Base-by-base conservation (phyloP, 805 yeast species). In the Yueomyces sp. region DNA sequence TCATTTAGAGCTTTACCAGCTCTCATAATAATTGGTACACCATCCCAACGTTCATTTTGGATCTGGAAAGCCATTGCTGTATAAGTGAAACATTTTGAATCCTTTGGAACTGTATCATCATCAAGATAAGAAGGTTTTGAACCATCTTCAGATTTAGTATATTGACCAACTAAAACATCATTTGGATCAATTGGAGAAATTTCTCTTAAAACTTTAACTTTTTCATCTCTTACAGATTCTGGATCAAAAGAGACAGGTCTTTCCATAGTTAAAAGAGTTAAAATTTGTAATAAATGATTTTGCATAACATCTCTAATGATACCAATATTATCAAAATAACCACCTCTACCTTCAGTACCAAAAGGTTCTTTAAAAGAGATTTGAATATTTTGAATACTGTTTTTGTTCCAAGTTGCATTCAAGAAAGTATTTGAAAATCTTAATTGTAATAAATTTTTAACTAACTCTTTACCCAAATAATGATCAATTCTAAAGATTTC, bases 301-400 rank as follows among this genome's bases (percentile, higher is more conserved):
- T 92, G 98, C 86, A 92, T 90, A 40, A 92, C 97, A 60, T 92
- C 98, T 65, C 98, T 79, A 53, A 92, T 84, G 60, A 92, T 92
- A 46, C 98, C 98, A 57, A 88, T 86, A 44, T 73, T 71, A 66
- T 92, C 97, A 59, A 92, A 92, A 69, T 92, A 92, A 36, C 98
- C 98, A 53, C 98, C 98, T 62, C 98, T 79, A 45, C 98, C 98
- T 67, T 92, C 96, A 37, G 98, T 92, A 44, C 98, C 98, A 55
- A 92, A 92, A n/a, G 92, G 85, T 69, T 92, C 98, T 69, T 92
- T 92, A 73, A 92, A 90, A 11, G 90, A 76, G 52, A 92, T 79
- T 70, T 90, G 96, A 49, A 92, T 79, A 37, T 81, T 76, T 49
- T 77, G 72, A 57, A 92, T 78, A 64, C 75, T 81, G 50, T 83